phyloP scores from a whole-genome alignment of 2,329 filamentous ascomycete genomes.

The Lasiodiplodia sp. region DNA sequence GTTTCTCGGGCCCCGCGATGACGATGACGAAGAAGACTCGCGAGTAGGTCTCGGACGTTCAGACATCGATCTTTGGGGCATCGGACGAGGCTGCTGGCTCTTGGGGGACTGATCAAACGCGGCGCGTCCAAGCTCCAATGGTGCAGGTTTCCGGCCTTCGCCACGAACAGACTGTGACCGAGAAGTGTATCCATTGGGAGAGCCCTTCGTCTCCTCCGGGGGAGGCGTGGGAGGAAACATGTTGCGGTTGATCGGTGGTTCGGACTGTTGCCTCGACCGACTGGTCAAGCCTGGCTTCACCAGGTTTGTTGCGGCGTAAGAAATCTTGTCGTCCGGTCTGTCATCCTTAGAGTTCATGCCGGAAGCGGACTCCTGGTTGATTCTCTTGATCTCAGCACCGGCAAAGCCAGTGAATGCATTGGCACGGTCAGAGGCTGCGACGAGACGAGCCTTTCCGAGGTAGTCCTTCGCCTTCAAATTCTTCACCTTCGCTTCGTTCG shows the following conservation, averaged over 20 bases:
- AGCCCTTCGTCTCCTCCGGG: slow-evolving; percentile 75
- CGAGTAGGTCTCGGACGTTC: slow-evolving; percentile 52
- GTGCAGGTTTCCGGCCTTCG: slow-evolving; percentile 56
- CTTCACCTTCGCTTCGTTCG: slow-evolving; percentile 97
- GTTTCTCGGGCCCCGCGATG: slow-evolving; percentile 35
- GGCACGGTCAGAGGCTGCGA: slow-evolving; percentile 82
- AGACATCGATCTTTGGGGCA: slow-evolving; percentile 51
- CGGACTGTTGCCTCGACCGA: slow-evolving; percentile 79
- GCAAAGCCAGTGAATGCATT: slow-evolving; percentile 85
- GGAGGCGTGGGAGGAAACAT: slow-evolving; percentile 98
- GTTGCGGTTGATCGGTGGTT: slow-evolving; percentile 78
- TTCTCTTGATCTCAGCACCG: slow-evolving; percentile 79
- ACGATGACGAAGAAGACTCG: slow-evolving; percentile 41
- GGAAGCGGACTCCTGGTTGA: slow-evolving; percentile 45
- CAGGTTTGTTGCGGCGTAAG: slow-evolving; percentile 90
- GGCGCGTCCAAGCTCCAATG: slow-evolving; percentile 57
- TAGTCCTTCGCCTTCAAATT: slow-evolving; percentile 99
- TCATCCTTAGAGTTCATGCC: slow-evolving; percentile 72
- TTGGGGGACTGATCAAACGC: slow-evolving; percentile 52
- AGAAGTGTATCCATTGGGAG: slow-evolving; percentile 9
- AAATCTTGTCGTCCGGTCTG: slow-evolving; percentile 81
- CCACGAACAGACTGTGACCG: slow-evolving; percentile 59
- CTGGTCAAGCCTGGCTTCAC: slow-evolving; percentile 85
- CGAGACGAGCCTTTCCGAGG: slow-evolving; percentile 90
- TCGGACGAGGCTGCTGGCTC: slow-evolving; percentile 40